Base-by-base conservation (phyloP, 495 filamentous ascomycete species). In the Daldinia caldariorum region DNA sequence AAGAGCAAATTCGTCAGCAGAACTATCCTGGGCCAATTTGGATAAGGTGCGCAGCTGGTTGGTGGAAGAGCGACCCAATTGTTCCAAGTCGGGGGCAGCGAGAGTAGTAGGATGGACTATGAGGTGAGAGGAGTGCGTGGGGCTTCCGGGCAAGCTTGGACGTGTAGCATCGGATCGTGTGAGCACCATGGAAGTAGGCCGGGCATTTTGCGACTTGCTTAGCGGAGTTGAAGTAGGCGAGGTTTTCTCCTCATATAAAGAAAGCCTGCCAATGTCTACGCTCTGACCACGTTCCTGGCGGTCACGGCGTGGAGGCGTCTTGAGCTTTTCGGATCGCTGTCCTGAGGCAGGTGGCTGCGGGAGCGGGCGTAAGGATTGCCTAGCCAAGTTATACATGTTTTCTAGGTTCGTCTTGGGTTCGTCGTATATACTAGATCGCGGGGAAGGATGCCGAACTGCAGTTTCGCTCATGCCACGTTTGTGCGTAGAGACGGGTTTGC, bases 1-100 rank as follows among this genome's bases (percentile, higher is more conserved):
- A 43, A 97, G 88, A 50, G 89, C 83, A 69, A 97, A 93, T 29
- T 97, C 93, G 22, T 92, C 92, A 1, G 83, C 85, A 20, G 89
- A 87, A 1, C 87, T 89, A 35, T 87, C 87, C 64, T 94, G 85
- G 3, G 94, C 94, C 68, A 97, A 85, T 70, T 89, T 91, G 1
- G 95, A 98, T 7, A 99, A 83, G 0, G 92, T 94, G 14, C 94
- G 90, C 13, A 99, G 85, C 76, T 98, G 92, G 62, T 90, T 89
- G 1, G 94, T 97, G 0, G 92, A 89, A 1, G 94, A 97, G 69
- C 90, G 90, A 31, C 93, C 88, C 14, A 97, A 84, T 26, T 85
- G 90, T 71, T 90, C 85, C 3, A 97, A 83, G 59, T 97, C 92
- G 1, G 92, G 91, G 0, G 86, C 81, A 0, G 82, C 83, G 4